Conservation (phyloP, 2,329 filamentous ascomycete species). For the Drechslerella coelobrocha region DNA sequence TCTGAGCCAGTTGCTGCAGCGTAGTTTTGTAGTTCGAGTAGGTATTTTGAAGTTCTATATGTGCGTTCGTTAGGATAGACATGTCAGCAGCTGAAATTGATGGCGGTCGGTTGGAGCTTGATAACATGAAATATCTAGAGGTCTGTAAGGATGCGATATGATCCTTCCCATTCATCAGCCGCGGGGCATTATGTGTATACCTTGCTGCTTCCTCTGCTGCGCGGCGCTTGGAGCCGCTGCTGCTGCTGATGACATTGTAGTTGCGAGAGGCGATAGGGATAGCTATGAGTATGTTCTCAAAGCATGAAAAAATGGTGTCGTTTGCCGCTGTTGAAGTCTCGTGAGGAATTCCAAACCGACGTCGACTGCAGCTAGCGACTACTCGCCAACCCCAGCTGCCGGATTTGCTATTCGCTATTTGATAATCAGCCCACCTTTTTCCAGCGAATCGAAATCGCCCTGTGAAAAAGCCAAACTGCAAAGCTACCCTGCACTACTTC, state of each 20-base stretch:
- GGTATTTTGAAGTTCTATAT: conserved; percentile 76
- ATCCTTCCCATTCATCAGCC: no score
- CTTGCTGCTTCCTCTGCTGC: conserved; percentile 57
- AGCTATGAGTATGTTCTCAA: not conserved
- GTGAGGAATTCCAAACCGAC: no score
- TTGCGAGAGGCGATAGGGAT: conserved; percentile 4
- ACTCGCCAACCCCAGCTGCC: not conserved
- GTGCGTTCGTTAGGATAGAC: conserved; percentile 25
- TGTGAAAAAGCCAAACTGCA: no score
- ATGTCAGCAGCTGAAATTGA: no score
- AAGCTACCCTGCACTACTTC: no score
- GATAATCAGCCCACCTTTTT: not conserved
- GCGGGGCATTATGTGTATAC: conserved; percentile 39
- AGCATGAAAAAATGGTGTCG: conserved; percentile 5
- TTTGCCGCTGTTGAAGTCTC: not conserved
- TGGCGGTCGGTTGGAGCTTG: no score
- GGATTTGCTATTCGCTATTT: no score
- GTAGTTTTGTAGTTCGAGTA: conserved; percentile 79
- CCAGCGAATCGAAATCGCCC: no score
- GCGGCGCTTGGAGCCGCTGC: conserved; percentile 24
- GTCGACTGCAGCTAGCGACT: not conserved
- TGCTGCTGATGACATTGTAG: conserved; percentile 34
- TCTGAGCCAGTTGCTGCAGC: conserved; percentile 90
- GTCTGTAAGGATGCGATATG: no score
- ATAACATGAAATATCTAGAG: no score